phyloP scores from a whole-genome alignment of 352 stramenopile species.

The Phytophthora sp. region DNA sequence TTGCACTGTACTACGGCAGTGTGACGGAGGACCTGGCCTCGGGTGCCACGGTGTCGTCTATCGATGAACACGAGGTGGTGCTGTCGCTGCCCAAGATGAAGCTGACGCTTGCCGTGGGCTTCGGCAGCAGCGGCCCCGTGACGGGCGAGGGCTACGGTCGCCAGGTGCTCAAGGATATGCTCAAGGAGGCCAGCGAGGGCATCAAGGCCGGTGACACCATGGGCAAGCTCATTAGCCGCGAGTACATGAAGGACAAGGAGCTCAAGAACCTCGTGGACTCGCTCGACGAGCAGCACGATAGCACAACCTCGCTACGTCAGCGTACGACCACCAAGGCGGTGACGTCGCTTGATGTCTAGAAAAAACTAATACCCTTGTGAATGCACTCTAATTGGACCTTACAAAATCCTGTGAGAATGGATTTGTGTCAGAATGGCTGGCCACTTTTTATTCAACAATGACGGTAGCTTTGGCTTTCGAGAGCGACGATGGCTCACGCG shows the following conservation, averaged over 20 bases:
- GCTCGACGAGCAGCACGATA: conserved; percentile 41
- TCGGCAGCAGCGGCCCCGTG: conserved; percentile 75
- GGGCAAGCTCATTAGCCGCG: conserved; percentile 74
- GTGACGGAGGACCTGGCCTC: conserved; percentile 78
- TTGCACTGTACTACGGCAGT: conserved; percentile 86
- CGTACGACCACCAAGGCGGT: conserved; percentile 41
- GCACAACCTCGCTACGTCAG: conserved; percentile 51
- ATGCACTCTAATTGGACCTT: conserved; percentile 5
- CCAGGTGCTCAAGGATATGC: conserved; percentile 72
- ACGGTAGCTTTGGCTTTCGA: conserved; percentile 82
- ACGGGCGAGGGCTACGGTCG: conserved; percentile 76
- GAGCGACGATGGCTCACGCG: conserved; percentile 80
- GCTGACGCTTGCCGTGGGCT: conserved; percentile 84
- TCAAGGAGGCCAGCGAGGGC: conserved; percentile 63
- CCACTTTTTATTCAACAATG: conserved; percentile 47
- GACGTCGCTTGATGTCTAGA: conserved; percentile 25
- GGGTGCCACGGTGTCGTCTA: conserved; percentile 64
- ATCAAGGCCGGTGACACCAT: conserved; percentile 75
- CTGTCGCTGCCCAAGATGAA: conserved; percentile 83
- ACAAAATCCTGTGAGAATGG: neutral
- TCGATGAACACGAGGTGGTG: conserved; percentile 84
- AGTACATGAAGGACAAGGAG: conserved; percentile 70
- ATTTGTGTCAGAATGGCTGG: conserved; percentile 13
- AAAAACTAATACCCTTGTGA: conserved; percentile 33
- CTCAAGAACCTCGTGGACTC: conserved; percentile 44